Percentiles rank a stretch among this genome's conserved stretches.
Evolutionary conservation across 225 moss, liverwort and hornwort genomes (phyloP).

Genomic region (Pleurozium schreberi): DNA sequence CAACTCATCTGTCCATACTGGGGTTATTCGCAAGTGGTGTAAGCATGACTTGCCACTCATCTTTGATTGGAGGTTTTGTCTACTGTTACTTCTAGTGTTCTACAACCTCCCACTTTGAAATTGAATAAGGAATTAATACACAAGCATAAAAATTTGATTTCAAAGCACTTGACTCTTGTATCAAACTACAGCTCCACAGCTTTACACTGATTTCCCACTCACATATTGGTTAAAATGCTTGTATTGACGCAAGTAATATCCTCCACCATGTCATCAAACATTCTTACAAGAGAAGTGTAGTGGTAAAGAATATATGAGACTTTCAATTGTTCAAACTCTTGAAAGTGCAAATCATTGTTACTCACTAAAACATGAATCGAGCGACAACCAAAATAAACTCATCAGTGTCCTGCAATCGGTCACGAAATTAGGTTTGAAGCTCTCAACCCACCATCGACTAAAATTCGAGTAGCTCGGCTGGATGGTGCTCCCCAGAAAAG

Average conservation of each 20-base stretch:
- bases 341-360: neutral
- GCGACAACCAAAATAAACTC: neutral
- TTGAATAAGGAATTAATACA: neutral
- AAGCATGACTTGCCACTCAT: neutral
- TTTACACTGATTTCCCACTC: neutral
- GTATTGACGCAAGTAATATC: neutral
- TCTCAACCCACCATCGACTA: conserved; percentile 69
- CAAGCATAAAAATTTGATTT: neutral
- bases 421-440: neutral
- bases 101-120: neutral
- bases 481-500: conserved; percentile 84
- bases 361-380: neutral
- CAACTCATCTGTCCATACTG: neutral
- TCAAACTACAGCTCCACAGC: neutral
- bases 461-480: conserved; percentile 99
- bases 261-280: no score
- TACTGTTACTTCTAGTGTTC: neutral
- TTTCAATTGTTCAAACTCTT: neutral
- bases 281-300: neutral
- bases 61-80: neutral
- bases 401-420: neutral
- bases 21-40: neutral
- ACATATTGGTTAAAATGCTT: neutral
- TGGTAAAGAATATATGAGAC: neutral
- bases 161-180: neutral